Evolutionary conservation across 164 flowering plant genomes (phyloP), one percentile per base, ranked within the genome.

Genomic region (Houttuynia cordata): DNA sequence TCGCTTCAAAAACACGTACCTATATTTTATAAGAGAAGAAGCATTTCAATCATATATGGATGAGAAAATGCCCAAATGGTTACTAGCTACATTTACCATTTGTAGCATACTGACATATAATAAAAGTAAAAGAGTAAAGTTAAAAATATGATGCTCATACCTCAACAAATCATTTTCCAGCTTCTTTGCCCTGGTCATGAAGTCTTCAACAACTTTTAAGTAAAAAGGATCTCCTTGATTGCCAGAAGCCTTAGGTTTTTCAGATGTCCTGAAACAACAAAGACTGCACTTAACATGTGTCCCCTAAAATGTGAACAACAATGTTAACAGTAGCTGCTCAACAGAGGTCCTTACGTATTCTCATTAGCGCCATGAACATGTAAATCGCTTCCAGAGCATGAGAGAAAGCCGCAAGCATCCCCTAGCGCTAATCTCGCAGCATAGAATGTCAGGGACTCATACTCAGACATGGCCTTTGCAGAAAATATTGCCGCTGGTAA

Each of bases 351-450:
- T 77, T 76, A 90, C 97, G 14, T 56, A 62, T 76, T 69, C 65
- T 52, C 70, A 52, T 62, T 62, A 57, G 62, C 68, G 40, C 59
- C 21, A 1, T 67, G 41, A 24, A 54, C n/a, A 59, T 34, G 51
- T 24, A 68, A 62, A 75, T 68, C 73, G 75, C 67, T 70, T 65
- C 34, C 68, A 34, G 56, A 20, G 67, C 53, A 58, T 62, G 70
- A 70, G 47, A 67, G 51, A 66, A 81, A 56, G 73, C 76, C 67
- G 79, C 98, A 91, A 53, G 98, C 86, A 72, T 88, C 87, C 53
- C 91, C 92, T 21, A 88, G 51, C 47, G 83, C 75, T 55, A 75
- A 65, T 71, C 79, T 82, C 68, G 85, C 76, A 72, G 79, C 68
- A 68, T 57, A 75, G 68, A 78, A 87, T 34, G 67, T 58, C 62